Base-by-base conservation (phyloP, 768 basidiomycete species). In the Tulasnella sp. region DNA sequence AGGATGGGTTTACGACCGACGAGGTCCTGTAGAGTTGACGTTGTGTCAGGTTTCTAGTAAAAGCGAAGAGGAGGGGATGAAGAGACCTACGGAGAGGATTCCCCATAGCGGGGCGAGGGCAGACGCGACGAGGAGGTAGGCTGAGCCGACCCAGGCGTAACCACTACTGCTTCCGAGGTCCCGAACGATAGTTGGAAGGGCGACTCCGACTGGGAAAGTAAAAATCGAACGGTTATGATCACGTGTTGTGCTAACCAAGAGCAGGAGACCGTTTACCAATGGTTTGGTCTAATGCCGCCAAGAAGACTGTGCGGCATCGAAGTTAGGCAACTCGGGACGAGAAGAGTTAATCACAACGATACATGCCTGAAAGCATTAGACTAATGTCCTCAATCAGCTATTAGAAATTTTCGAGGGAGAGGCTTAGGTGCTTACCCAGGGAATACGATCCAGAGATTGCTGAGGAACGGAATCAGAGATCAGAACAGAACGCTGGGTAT, bases 71-170 rank as follows among this genome's bases (percentile, higher is more conserved):
- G 40, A 67, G 52, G 15, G 2, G 19, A 14, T 19, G 36, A 5
- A 67, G 25, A 17, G 58, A 67, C 75, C 29, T 54, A 71, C 75
- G 0, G 75, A 76, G 31, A 76, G 40, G 52, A 70, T 68, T 11
- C 67, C 75, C 75, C 75, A 76, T 12, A 76, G 67, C 3, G 75
- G 75, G 31, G 69, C 75, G 52, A 40, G 29, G 9, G 22, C 75
- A 1, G 77, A 79, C 4, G 90, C 88, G 0, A 90, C 86, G 31
- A 94, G 87, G 29, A 94, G 83, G 80, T 94, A 94, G 38, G 93
- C 89, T 15, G 74, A 79, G 76, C 90, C 90, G 49, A 92, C 89
- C 91, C 92, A 93, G 70, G 90, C 88, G 78, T 93, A 92, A 42
- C 85, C 84, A 19, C 82, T 85, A 5, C 89, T 90, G 36, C 89